Evolutionary conservation across 2,329 filamentous ascomycete genomes (phyloP), one percentile per base, ranked within the genome.

Genomic region (Aspergillus calidoustus): DNA sequence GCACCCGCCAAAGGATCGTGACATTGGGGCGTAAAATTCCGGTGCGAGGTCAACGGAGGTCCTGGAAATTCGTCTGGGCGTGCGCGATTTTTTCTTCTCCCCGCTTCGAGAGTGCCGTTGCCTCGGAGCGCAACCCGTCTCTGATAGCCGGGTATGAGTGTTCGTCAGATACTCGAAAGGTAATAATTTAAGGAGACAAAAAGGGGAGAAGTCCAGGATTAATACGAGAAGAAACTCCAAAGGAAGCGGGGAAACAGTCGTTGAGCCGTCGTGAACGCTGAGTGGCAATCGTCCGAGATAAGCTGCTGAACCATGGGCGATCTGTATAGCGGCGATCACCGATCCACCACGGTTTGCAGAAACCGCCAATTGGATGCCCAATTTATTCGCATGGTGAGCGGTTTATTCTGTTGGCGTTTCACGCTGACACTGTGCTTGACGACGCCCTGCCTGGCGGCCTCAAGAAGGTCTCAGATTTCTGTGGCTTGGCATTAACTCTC

Each of bases 1-100:
- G 70, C 78, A 80, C n/a, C 78, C 78, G 54, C 71, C 75, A 54
- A 79, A 77, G 11, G 78, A 80, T 64, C 77, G 76, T 68, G 76
- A 76, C 74, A 78, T 76, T 64, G 41, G 61, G 56, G 58, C 34
- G 34, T 41, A 41, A 41, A 15, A 15, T 13, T 13, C 34, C 15
- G 11, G 13, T 54, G 38, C 38, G 19, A 25, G 31, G 31, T 61
- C 46, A 43, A 30, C 38, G 7, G 54, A 52, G 54, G n/a, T 22
- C 25, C 22, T 44, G 30, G 51, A 34, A 52, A 52, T 46, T 60
- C 28, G 55, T 51, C 41, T 49, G 44, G 19, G 53, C 30, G 59
- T 57, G 53, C 49, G 25, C 44, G 54, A 54, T 57, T 54, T 61
- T 66, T 58, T 59, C 52, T 64, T 60, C 63, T 50, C 52, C 49